Base-by-base conservation (phyloP, 2,329 filamentous ascomycete species). In the Arthroderma sp. region DNA sequence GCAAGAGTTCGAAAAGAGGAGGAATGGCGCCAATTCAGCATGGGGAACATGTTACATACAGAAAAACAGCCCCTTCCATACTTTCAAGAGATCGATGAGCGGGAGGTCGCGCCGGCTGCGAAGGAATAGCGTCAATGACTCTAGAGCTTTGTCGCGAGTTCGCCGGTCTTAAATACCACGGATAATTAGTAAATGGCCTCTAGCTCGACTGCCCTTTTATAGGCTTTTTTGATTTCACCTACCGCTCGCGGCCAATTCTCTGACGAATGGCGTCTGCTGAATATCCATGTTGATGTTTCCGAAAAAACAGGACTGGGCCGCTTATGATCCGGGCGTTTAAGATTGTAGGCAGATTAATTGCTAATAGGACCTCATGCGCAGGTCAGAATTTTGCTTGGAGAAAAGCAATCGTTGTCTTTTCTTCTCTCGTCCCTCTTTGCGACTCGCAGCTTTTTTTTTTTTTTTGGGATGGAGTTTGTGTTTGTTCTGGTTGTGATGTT, bases 41-140 rank as follows among this genome's bases (percentile, higher is more conserved):
- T 3, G 27, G 10, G 30, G 42, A 5, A 34, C 8, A 15, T 11
- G 3, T 29, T 27, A 30, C 68, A 44, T 68, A 75, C 76, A 78
- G 72, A 87, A 95, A 71, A 91, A 95, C 15, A 96, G 76, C 4
- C 87, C 89, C 61, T 93, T 94, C 86, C 87, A 94, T 52, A 96
- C 75, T 69, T 94, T 94, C 49, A 89, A 71, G 41, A 85, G 71
- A 52, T 94, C 87, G 52, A 83, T 63, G 36, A 76, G 69, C 11
- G 76, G 68, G 49, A 95, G 76, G 44, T 73, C 61, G 44, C 63
- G 70, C 55, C 75, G 73, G 49, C 76, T 72, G 49, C 77, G 73
- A 60, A 96, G 81, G 70, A 85, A 95, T 41, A 78, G 74, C 52
- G 80, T 78, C 29, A 96, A 79, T 40, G 83, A 85, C 43, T 75